Evolutionary conservation across 805 yeast species (phyloP).

Genomic region (Lipomyces yamadae): DNA sequence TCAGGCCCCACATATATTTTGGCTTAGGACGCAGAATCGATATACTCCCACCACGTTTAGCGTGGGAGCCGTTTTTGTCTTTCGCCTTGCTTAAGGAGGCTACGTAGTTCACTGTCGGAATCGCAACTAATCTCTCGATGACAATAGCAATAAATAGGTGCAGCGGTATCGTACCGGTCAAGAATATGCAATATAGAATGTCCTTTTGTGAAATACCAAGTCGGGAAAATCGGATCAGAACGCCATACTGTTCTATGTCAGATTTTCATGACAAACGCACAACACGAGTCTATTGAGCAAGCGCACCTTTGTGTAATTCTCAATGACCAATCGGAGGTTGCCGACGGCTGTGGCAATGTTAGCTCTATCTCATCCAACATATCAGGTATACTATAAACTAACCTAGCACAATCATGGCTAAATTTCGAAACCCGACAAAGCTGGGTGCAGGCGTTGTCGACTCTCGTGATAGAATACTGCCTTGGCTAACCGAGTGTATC

Average conservation of each 20-base stretch:
- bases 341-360: slow-evolving; percentile 41
- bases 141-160: slow-evolving; percentile 48
- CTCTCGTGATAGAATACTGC: slow-evolving; percentile 34
- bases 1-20: slow-evolving; percentile 43
- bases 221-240: slow-evolving; percentile 43
- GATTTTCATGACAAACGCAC: neutral
- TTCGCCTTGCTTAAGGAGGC: neutral
- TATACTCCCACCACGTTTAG: slow-evolving; percentile 10
- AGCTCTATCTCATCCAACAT: neutral
- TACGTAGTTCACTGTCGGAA: slow-evolving; percentile 29
- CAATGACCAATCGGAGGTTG: slow-evolving; percentile 49
- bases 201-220: slow-evolving; percentile 46
- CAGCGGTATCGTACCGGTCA: slow-evolving; percentile 44
- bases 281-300: neutral
- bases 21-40: slow-evolving; percentile 31
- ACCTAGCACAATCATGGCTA: slow-evolving; percentile 48
- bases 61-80: neutral
- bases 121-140: slow-evolving; percentile 46
- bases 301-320: slow-evolving; percentile 45
- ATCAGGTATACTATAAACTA: neutral
- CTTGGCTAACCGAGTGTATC: slow-evolving; percentile 26
- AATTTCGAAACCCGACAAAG: slow-evolving; percentile 49
- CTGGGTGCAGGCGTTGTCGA: slow-evolving; percentile 39
- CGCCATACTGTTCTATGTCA: slow-evolving; percentile 42
- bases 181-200: slow-evolving; percentile 39